These are phyloP conservation scores for Avena sativa DNA, from an alignment of 176 grass and related monocot genomes.

Conservation along the genomic window DNA sequence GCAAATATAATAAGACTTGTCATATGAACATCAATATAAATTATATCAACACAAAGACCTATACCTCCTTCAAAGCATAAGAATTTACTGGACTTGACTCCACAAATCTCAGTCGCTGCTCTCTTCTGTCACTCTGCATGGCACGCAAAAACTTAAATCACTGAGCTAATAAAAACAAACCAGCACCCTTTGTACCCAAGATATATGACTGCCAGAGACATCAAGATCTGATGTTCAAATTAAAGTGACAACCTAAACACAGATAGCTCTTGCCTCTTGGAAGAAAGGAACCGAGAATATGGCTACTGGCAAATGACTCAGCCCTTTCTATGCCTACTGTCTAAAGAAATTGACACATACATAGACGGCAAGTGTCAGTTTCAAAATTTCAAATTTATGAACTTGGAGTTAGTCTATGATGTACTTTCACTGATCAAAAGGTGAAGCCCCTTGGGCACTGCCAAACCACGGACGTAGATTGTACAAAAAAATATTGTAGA, in stretches of 20 bases:
- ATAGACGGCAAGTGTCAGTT: background rate
- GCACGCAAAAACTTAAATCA: conserved; percentile 20
- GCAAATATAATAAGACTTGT: conserved; percentile 21
- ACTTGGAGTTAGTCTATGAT: conserved; percentile 11
- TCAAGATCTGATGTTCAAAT: background rate
- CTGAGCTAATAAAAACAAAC: background rate
- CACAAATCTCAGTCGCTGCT: conserved; percentile 79
- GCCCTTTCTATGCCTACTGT: background rate
- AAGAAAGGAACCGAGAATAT: background rate
- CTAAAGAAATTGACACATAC: background rate
- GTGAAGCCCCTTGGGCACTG: background rate
- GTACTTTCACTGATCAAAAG: background rate
- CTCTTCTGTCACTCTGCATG: conserved; percentile 70
- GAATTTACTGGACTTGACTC: conserved; percentile 68
- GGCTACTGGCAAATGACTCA: background rate
- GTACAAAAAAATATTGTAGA: background rate
- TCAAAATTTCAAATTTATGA: conserved; percentile 3
- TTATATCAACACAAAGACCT: conserved; percentile 21
- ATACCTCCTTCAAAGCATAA: conserved; percentile 74
- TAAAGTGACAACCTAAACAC: conserved; percentile 10
- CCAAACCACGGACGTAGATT: background rate
- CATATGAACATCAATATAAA: background rate
- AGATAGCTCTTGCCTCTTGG: background rate
- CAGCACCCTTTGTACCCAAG: background rate
- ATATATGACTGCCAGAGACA: conserved; percentile 25